phyloP scores from a whole-genome alignment of 148 eudicot genomes.

The Euryodendron excelsum region DNA sequence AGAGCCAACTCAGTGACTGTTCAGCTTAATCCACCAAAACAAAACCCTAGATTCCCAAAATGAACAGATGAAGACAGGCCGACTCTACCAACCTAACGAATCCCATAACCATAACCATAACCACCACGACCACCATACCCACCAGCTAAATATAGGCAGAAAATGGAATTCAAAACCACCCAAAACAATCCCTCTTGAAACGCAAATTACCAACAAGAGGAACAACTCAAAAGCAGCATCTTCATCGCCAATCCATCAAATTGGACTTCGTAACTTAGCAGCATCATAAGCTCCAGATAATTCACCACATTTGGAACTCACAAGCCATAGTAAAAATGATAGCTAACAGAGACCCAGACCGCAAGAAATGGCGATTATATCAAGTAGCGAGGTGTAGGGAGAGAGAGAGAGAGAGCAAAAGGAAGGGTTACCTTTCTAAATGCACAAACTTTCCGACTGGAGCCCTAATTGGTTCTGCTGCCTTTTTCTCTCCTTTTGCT shows the following conservation, averaged over 20 bases:
- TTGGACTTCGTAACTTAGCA: slow-evolving; percentile 1
- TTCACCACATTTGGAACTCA: not conserved
- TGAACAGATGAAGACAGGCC: no score
- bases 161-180: not conserved
- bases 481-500: slow-evolving; percentile 22
- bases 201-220: not conserved
- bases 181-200: not conserved
- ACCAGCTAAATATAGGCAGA: no score
- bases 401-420: slow-evolving; percentile 9
- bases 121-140: no score
- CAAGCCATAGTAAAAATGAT: not conserved
- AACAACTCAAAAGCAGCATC: not conserved
- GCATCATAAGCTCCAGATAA: not conserved
- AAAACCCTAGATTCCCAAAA: not conserved
- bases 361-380: no score
- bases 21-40: slow-evolving; percentile 13
- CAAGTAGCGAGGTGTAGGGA: not conserved
- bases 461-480: slow-evolving; percentile 25
- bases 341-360: not conserved
- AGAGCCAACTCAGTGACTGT: not conserved
- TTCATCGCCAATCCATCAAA: not conserved
- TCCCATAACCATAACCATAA: no score
- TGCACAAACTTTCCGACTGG: slow-evolving; percentile 28
- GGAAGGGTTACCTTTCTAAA: slow-evolving; percentile 35
- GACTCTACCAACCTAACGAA: no score